Evolutionary conservation across 257 asterid genomes (phyloP).

Genomic region (Solanum rostratum): DNA sequence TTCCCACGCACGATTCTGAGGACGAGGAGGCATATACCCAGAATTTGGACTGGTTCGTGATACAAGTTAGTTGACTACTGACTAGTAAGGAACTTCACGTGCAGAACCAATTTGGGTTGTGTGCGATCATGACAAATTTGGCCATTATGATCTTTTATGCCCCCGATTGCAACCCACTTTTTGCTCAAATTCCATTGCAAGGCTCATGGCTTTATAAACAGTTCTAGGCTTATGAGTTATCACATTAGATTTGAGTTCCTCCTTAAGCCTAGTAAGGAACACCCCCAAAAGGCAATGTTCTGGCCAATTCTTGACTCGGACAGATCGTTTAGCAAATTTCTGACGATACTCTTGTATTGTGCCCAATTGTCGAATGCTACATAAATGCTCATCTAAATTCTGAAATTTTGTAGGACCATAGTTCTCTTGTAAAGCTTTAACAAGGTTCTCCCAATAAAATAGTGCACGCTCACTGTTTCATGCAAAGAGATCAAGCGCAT

Average conservation of each 20-base stretch:
- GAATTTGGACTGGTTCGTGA: not conserved
- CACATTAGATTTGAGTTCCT: not conserved
- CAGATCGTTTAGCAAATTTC: not conserved
- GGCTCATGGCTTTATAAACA: not conserved
- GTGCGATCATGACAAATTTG: not conserved
- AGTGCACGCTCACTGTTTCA: not conserved
- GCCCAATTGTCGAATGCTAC: not conserved
- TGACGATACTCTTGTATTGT: not conserved
- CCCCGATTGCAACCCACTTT: not conserved
- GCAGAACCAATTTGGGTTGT: not conserved
- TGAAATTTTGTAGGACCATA: not conserved
- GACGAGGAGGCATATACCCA: not conserved
- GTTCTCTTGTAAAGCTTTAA: not conserved
- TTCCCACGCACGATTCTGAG: not conserved
- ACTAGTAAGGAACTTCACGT: not conserved
- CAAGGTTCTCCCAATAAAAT: not conserved
- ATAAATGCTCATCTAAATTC: not conserved
- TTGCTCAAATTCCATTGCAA: not conserved
- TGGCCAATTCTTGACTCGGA: not conserved
- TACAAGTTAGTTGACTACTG: not conserved
- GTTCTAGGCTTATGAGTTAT: not conserved
- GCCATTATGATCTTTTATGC: not conserved
- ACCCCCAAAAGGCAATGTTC: not conserved
- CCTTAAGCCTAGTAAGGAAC: not conserved
- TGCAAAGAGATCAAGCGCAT: not conserved